These are phyloP conservation scores for Platanthera guangdongensis DNA, from an alignment of 106 monocot genomes.

Conservation along the genomic window DNA sequence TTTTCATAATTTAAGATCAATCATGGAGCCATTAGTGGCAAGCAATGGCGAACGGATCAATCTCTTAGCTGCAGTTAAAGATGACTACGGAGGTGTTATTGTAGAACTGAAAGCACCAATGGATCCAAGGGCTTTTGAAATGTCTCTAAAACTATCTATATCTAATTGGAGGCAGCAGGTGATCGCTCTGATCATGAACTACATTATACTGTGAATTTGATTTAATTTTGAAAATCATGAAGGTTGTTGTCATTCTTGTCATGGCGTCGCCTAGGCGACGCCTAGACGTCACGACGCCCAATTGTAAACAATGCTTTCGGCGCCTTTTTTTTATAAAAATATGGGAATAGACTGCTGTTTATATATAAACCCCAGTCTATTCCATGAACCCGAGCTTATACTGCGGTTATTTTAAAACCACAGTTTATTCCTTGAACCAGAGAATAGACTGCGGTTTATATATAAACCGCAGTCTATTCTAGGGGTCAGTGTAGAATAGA, in stretches of 20 bases:
- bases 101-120: slow-evolving; percentile 60
- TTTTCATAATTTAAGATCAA: neutral
- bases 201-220: neutral
- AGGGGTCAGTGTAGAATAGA: too few relatives aligned
- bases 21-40: neutral
- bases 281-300: too few relatives aligned
- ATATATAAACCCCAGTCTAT: too few relatives aligned
- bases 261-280: too few relatives aligned
- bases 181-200: neutral
- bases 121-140: slow-evolving; percentile 38
- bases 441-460: too few relatives aligned
- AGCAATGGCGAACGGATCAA: slow-evolving; percentile 20
- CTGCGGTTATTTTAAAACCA: too few relatives aligned
- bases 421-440: too few relatives aligned
- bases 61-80: slow-evolving; percentile 47
- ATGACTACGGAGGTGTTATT: slow-evolving; percentile 69
- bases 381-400: too few relatives aligned
- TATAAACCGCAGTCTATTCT: too few relatives aligned
- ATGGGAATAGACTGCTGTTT: too few relatives aligned
- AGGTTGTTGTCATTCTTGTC: slow-evolving; percentile 4
- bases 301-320: too few relatives aligned
- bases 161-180: slow-evolving; percentile 68
- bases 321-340: too few relatives aligned
- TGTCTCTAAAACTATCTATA: slow-evolving; percentile 50
- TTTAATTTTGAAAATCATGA: neutral